Evolutionary conservation across 1,284 basidiomycete genomes (phyloP).

Genomic region (Trichosporon ovoides): DNA sequence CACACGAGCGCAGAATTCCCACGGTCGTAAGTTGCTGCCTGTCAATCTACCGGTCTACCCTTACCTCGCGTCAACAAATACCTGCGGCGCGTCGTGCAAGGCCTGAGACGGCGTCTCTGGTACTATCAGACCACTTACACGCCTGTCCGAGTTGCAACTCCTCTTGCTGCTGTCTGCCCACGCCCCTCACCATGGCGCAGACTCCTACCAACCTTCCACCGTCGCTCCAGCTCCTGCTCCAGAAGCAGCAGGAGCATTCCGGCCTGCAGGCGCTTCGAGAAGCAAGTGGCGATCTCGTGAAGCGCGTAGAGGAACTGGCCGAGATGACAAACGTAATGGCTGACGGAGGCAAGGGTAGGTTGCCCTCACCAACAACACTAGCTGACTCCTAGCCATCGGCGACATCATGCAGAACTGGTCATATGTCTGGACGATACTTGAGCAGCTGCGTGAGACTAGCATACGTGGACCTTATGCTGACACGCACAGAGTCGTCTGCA

Average conservation of each 20-base stretch:
- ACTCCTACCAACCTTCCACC: conserved; percentile 26
- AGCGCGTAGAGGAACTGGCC: conserved; percentile 41
- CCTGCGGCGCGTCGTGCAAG: too few relatives aligned
- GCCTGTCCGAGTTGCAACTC: too few relatives aligned
- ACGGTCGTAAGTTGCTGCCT: too few relatives aligned
- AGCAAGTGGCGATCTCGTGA: conserved; percentile 36
- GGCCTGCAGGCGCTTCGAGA: conserved; percentile 43
- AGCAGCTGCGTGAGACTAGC: conserved; percentile 38
- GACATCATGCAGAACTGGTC: conserved; percentile 46
- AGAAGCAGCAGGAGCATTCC: conserved; percentile 49
- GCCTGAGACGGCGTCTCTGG: too few relatives aligned
- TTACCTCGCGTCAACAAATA: conserved; percentile 16
- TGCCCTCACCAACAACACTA: too few relatives aligned
- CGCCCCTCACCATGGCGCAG: background rate
- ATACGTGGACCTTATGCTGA: background rate
- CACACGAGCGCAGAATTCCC: conserved; percentile 7
- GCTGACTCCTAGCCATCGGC: conserved; percentile 36
- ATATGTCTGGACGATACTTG: conserved; percentile 45
- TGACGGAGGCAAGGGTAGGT: conserved; percentile 48
- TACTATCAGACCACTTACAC: too few relatives aligned
- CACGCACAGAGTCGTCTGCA: background rate
- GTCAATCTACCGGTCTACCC: too few relatives aligned
- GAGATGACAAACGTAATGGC: conserved; percentile 48
- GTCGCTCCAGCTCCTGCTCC: conserved; percentile 35
- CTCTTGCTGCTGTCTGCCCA: background rate